Base-by-base conservation (phyloP, 805 yeast species). In the Groenewaldozyma salmanticensis region DNA sequence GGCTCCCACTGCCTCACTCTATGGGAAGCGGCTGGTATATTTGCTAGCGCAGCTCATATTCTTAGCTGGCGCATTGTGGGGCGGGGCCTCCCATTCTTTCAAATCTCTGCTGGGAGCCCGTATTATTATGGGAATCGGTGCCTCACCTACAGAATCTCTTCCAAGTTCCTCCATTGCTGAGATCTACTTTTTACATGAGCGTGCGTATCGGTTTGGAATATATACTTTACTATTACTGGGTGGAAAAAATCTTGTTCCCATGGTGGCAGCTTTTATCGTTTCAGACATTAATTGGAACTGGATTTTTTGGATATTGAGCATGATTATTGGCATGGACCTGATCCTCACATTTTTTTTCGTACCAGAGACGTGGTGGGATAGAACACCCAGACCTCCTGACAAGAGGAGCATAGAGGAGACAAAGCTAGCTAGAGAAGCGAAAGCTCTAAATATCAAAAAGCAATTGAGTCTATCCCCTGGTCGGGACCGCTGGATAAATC, bases 351-450 rank as follows among this genome's bases (percentile, higher is more conserved):
- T 66, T 42, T 51, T 76, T 9, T 75, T 75, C 52, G 80, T 74
- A 17, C 82, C 81, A 2, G 82, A 77, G 43, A 77, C 82, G 1
- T 76, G 72, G 57, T 76, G 79, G 78, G 74, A 71, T 44, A 62
- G 82, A 42, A 54, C 71, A 1, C 78, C 79, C 4, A 62, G 65
- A 1, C 71, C 70, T 2, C 72, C 71, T 15, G 63, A 62, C 47
- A 68, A 71, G 48, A 58, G 73, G 45, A 70, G 76, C 3, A 49
- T 59, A 17, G 56, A 59, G 40, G 81, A 75, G 55, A 64, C 77
- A 2, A 60, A 60, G 36, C 61, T 61, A 17, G 81, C 79, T 1
- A 59, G 65, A 45, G 61, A 55, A 29, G 70, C 62, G 2, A 53
- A 65, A 15, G 49, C 52, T n/a, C 42, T 44, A 29, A 49, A 52